Evolutionary conservation across 768 basidiomycete species (phyloP).

Genomic region (Tricholoma bakamatsutake): DNA sequence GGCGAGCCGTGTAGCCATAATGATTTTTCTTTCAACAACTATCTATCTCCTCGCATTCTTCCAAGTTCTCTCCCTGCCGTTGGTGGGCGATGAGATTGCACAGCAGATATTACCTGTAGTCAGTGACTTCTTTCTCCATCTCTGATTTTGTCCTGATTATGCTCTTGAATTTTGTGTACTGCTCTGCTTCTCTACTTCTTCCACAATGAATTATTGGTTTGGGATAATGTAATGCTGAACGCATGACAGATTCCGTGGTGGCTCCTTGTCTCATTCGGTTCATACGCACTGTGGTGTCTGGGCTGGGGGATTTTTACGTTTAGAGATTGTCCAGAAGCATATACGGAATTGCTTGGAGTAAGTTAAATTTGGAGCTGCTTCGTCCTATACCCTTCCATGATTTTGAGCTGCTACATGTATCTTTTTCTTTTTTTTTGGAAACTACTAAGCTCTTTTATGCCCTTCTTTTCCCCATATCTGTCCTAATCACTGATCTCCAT

Average conservation of each 20-base stretch:
- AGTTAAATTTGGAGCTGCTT: slow-evolving; percentile 16
- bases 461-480: neutral
- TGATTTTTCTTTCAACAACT: slow-evolving; percentile 34
- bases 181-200: neutral
- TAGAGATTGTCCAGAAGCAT: slow-evolving; percentile 75
- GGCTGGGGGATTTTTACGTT: slow-evolving; percentile 73
- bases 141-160: neutral
- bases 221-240: slow-evolving; percentile 64
- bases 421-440: neutral
- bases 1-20: slow-evolving; percentile 46
- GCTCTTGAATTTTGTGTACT: neutral
- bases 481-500: slow-evolving; percentile 9
- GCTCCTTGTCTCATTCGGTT: slow-evolving; percentile 73
- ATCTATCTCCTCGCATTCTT: slow-evolving; percentile 55
- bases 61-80: slow-evolving; percentile 48
- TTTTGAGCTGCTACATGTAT: neutral
- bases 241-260: slow-evolving; percentile 78
- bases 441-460: neutral
- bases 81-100: slow-evolving; percentile 38
- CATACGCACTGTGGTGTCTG: slow-evolving; percentile 72
- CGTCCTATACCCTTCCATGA: neutral
- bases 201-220: neutral
- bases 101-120: slow-evolving; percentile 55
- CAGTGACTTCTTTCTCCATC: slow-evolving; percentile 18
- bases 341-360: slow-evolving; percentile 58